Evolutionary conservation across 2,329 filamentous ascomycete genomes (phyloP), one percentile per base, ranked within the genome.

Genomic region (Penicillium oxalicum): DNA sequence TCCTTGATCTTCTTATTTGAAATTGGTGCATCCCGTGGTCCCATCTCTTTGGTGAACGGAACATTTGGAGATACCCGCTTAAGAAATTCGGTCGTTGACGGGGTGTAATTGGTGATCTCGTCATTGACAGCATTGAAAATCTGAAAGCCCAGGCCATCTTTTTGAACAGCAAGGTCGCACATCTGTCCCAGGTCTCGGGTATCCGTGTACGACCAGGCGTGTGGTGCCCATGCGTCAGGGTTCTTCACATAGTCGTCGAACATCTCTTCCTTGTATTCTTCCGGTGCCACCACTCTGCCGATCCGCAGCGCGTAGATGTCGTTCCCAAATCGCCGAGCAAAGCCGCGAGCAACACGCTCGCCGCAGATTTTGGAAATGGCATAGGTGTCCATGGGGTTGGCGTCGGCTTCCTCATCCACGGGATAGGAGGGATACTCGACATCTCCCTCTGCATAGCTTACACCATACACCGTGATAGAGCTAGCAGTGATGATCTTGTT

Each of bases 41-140:
- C 79, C 75, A 84, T 75, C 49, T 80, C 73, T 43, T 79, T 67
- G 26, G 74, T 79, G 38, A 84, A 70, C 1, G 72, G 70, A 11
- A 74, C 75, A 18, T 73, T 66, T 0, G 79, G 79, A 46, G 71
- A 75, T 8, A 65, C 65, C 57, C 75, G 70, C 57, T 73, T 67
- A 46, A 83, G 57, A 49, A 82, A 80, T 48, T 78, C 70, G 38
- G 66, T 67, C 0, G 79, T 81, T 0, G 77, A 74, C 24, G 70
- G 62, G 7, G 69, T 73, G 3, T 76, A 53, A 43, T 61, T 76
- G 0, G 80, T 84, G 42, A 83, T 83, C 2, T 73, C 78, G 57
- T 81, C 75, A 57, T 84, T 84, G 0, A 79, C 81, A 1, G 80
- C 81, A 58, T 84, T 84, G 64, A 84, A 84, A 0, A 83, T 67